These are phyloP conservation scores for Microcyclosporella mali DNA, from an alignment of 2,329 filamentous ascomycete genomes.

Conservation along the genomic window DNA sequence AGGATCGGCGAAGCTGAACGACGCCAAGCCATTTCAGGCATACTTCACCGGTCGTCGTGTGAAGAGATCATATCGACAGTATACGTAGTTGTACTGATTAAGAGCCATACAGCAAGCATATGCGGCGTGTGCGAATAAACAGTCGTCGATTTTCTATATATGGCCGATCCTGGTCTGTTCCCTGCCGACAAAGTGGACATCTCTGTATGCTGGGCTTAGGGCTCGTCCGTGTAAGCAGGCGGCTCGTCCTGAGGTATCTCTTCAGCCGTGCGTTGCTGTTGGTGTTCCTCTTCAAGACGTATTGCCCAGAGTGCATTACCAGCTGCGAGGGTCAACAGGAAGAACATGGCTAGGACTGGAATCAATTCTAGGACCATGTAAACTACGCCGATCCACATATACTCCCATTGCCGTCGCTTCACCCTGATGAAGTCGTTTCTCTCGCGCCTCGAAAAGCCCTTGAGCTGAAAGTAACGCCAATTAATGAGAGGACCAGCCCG, in stretches of 20 bases:
- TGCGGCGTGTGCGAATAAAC: background rate
- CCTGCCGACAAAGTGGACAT: background rate
- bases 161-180: conserved; percentile 1
- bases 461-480: conserved; percentile 81
- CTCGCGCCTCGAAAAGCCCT: conserved; percentile 67
- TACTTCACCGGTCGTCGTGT: background rate
- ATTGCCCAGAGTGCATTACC: conserved; percentile 84
- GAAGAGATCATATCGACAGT: background rate
- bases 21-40: too few relatives aligned
- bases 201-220: conserved; percentile 10
- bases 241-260: conserved; percentile 20
- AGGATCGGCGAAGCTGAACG: too few relatives aligned
- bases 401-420: conserved; percentile 65
- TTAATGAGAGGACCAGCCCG: conserved; percentile 83
- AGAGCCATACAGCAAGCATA: too few relatives aligned
- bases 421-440: conserved; percentile 61
- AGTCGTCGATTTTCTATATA: background rate
- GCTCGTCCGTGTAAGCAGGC: conserved; percentile 29
- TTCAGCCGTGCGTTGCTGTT: conserved; percentile 7
- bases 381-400: conserved; percentile 87
- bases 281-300: conserved; percentile 59
- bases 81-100: too few relatives aligned
- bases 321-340: conserved; percentile 77
- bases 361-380: conserved; percentile 82
- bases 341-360: conserved; percentile 87